phyloP scores from a whole-genome alignment of 257 asterid species.

The Rauvolfia tetraphylla region DNA sequence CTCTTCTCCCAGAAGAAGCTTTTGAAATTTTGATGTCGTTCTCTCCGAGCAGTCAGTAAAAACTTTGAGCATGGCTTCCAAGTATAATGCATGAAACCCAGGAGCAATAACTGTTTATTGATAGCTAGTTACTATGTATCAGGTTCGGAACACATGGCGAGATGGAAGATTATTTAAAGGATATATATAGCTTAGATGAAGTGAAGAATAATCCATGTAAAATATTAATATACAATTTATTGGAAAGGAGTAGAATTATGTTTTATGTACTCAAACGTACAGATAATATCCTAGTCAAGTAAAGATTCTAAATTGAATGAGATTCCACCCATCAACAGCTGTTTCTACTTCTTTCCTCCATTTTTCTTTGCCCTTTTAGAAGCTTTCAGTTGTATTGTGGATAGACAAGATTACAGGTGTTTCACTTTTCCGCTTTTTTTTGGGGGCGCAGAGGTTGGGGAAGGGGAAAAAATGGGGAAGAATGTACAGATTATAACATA shows the following conservation, averaged over 20 bases:
- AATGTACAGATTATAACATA: too few relatives aligned
- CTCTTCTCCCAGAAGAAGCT: slow-evolving; percentile 56
- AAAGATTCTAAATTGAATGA: not conserved
- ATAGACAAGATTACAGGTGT: too few relatives aligned
- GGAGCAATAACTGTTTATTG: slow-evolving; percentile 77
- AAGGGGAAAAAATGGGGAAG: too few relatives aligned
- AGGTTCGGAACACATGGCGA: not conserved
- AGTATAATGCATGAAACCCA: slow-evolving; percentile 79
- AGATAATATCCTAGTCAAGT: not conserved
- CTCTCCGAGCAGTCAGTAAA: slow-evolving; percentile 78
- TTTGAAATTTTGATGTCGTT: slow-evolving; percentile 59
- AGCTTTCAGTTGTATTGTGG: not conserved
- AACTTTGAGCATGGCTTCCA: slow-evolving; percentile 94
- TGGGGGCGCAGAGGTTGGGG: too few relatives aligned
- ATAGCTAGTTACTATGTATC: not conserved
- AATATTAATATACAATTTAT: too few relatives aligned
- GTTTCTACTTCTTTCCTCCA: too few relatives aligned
- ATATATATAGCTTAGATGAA: not conserved
- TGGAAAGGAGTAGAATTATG: not conserved
- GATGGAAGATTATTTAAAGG: not conserved
- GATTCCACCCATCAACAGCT: not conserved
- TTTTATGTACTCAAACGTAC: not conserved
- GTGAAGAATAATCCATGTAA: not conserved
- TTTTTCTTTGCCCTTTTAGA: not conserved
- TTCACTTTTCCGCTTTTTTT: too few relatives aligned